Percentiles rank a stretch among this genome's conserved stretches.
Conservation (phyloP, 768 basidiomycete genomes). For the Amanita molliuscula region DNA sequence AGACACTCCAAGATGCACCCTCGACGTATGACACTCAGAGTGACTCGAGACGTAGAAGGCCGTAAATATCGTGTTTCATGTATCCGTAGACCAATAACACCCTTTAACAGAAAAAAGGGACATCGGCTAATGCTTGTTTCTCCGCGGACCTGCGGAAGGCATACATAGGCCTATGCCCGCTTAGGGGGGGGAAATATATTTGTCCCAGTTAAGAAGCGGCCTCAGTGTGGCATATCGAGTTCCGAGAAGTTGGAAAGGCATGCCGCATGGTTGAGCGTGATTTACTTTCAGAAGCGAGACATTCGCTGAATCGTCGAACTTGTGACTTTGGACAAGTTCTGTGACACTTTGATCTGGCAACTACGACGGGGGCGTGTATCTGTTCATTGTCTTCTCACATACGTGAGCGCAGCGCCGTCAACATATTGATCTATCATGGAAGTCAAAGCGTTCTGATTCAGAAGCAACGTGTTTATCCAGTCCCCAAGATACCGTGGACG, state of each 20-base stretch:
- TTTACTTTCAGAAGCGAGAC: not conserved
- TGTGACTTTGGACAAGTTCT: not conserved
- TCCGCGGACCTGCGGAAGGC: not conserved
- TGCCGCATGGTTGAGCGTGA: not conserved
- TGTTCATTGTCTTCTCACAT: not conserved
- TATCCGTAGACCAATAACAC: slow-evolving; percentile 1
- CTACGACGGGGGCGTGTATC: not conserved
- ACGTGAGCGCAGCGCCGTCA: not conserved
- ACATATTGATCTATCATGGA: not conserved
- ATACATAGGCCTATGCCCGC: not conserved
- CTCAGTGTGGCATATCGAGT: not conserved
- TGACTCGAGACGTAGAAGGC: not conserved
- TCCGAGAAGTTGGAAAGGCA: not conserved
- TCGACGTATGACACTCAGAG: not conserved
- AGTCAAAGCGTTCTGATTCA: not conserved
- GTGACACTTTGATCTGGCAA: not conserved
- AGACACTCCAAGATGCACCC: not conserved
- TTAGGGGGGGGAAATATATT: not conserved
- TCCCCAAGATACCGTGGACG: not conserved
- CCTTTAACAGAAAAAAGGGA: not conserved
- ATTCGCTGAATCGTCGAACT: not conserved
- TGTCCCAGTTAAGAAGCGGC: not conserved
- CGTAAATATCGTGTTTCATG: not conserved
- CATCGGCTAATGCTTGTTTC: not conserved
- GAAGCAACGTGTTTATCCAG: not conserved